Percentiles rank a stretch among this genome's conserved stretches.
Conservation (phyloP, 2,329 filamentous ascomycete species). For the Ascochyta clinopodiicola region DNA sequence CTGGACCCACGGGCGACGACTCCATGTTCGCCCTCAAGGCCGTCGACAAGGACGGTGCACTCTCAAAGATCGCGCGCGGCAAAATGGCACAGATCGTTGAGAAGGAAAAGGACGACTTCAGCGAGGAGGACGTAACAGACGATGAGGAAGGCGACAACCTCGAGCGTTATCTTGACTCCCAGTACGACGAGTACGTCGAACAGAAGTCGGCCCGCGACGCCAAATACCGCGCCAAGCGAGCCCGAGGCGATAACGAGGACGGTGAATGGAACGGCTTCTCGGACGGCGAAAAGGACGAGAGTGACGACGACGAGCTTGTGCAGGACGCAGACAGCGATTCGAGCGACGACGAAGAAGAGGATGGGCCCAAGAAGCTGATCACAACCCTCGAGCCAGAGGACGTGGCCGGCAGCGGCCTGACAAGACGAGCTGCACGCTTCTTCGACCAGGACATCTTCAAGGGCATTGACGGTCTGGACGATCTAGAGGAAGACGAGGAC, state of each 20-base stretch:
- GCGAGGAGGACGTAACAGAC: constrained; percentile 65
- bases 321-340: constrained; percentile 69
- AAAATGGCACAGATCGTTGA: constrained; percentile 76
- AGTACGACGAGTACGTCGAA: constrained; percentile 88
- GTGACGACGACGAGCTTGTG: constrained; percentile 63
- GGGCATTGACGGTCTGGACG: constrained; percentile 72
- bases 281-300: constrained; percentile 62
- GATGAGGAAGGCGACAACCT: constrained; percentile 83
- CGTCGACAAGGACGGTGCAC: constrained; percentile 76
- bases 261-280: constrained; percentile 90
- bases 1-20: constrained; percentile 77
- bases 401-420: constrained; percentile 67
- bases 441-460: constrained; percentile 96
- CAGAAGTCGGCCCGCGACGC: constrained; percentile 80
- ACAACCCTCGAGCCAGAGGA: constrained; percentile 67
- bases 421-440: constrained; percentile 83
- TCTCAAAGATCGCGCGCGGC: constrained; percentile 73
- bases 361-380: constrained; percentile 59
- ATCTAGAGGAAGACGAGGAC: constrained; percentile 57
- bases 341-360: constrained; percentile 63
- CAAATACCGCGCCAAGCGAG: constrained; percentile 89
- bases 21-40: constrained; percentile 86
- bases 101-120: constrained; percentile 56
- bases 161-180: constrained; percentile 81
- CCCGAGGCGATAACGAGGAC: constrained; percentile 76